A percentile compares a stretch with the other conserved stretches of the same genome.
These are phyloP conservation scores for Pseudomonodictys pantanalensis DNA, from an alignment of 495 filamentous ascomycete species.

Conservation along the genomic window DNA sequence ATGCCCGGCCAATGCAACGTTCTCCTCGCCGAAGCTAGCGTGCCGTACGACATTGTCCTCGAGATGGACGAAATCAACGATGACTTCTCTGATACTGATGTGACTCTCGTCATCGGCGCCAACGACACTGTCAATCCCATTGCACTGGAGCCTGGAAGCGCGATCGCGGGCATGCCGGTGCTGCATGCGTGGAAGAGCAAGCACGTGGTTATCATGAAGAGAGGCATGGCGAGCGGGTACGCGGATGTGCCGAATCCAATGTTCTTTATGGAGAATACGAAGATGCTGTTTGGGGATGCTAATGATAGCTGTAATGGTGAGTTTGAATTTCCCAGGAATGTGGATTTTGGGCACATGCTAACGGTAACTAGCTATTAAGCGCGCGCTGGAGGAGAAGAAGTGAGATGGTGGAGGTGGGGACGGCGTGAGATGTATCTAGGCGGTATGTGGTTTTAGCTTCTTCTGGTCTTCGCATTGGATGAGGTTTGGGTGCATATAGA, in stretches of 20 bases:
- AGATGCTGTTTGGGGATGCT: slow-evolving; percentile 83
- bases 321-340: slow-evolving; percentile 18
- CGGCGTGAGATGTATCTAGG: too few relatives aligned
- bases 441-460: too few relatives aligned
- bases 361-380: slow-evolving; percentile 29
- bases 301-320: slow-evolving; percentile 73
- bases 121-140: slow-evolving; percentile 87
- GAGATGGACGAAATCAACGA: slow-evolving; percentile 94
- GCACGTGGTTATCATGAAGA: slow-evolving; percentile 84
- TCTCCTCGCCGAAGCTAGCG: slow-evolving; percentile 73
- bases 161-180: slow-evolving; percentile 83
- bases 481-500: neutral
- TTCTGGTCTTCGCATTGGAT: neutral
- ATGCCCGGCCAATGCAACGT: slow-evolving; percentile 90
- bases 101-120: slow-evolving; percentile 81
- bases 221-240: slow-evolving; percentile 77
- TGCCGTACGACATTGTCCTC: slow-evolving; percentile 66
- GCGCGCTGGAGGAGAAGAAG: slow-evolving; percentile 31
- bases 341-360: neutral
- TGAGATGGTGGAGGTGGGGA: neutral
- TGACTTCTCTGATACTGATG: slow-evolving; percentile 74
- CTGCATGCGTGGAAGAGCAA: slow-evolving; percentile 87
- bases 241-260: slow-evolving; percentile 84
- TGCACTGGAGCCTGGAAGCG: slow-evolving; percentile 70
- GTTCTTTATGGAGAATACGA: slow-evolving; percentile 80